Evolutionary conservation across 1,139 yeast species (phyloP), one percentile per base, ranked within the genome.

Genomic region (Candida sojae): DNA sequence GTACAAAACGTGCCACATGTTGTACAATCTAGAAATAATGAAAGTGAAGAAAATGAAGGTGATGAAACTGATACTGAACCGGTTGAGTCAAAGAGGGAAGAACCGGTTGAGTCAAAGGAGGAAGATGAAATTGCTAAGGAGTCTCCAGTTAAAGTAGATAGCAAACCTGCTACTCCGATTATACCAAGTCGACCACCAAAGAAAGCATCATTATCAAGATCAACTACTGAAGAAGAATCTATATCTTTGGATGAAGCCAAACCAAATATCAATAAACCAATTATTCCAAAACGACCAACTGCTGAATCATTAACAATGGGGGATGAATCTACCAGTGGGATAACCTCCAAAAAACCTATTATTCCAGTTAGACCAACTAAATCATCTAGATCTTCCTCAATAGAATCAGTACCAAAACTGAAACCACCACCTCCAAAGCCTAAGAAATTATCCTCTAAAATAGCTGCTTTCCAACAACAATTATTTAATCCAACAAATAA

Each of bases 401-500:
- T 10, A 33, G 42, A 39, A 21, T 35, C 48, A 23, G 40, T 37
- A 1, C 26, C 44, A 4, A 58, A 55, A 43, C 56, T 65, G 6
- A 73, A 65, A 55, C 73, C 71, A 0, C 86, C 88, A 10, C 91
- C 91, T 4, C 84, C 83, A 30, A 83, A 82, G 34, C 92, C 92
- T 1, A 86, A 86, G 59, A 86, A 86, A 55, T 82, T 88, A 23
- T 85, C 92, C 0, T 83, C 90, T 0, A 85, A 78, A 54, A 87
- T 87, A 52, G 91, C 92, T 1, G 91, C 91, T 0, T 86, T 87
- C 61, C 95, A 86, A 59, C 86, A 85, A 58, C 57, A 53, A 43
- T 44, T 53, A n/a, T 53, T 52, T 38, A 46, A 49, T 23, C 47
- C 50, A 17, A 29, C 79, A 84, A 85, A 46, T 10, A 25, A 12